Percentiles rank a stretch among this genome's conserved stretches.
Conservation (phyloP, 2,329 filamentous ascomycete species). For the Xylariomycetidae sp. region DNA sequence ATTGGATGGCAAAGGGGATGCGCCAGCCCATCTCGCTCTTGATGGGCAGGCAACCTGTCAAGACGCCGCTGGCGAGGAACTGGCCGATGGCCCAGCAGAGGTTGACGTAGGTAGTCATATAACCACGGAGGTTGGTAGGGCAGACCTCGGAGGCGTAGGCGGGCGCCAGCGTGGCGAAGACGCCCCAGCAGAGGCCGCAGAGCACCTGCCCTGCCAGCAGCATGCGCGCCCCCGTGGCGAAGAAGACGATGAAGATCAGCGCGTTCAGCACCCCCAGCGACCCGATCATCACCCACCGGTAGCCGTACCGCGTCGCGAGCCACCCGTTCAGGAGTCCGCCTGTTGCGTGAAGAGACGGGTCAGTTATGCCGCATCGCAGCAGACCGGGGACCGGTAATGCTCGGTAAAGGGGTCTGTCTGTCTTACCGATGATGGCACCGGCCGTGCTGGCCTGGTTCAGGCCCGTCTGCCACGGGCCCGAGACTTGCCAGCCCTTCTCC, state of each 20-base stretch:
- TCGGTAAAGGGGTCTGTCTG: too few relatives aligned
- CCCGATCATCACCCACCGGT: constrained; percentile 25
- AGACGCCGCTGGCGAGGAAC: constrained; percentile 33
- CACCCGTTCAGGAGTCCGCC: constrained; percentile 25
- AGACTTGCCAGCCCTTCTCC: constrained; percentile 19
- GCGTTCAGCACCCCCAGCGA: constrained; percentile 22
- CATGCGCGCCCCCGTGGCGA: constrained; percentile 16
- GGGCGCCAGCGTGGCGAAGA: constrained; percentile 26
- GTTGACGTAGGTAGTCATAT: constrained; percentile 39
- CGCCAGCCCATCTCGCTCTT: constrained; percentile 35
- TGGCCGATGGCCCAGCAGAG: constrained; percentile 41
- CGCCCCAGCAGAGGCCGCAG: constrained; percentile 26
- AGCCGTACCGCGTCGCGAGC: constrained; percentile 22
- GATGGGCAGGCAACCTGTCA: constrained; percentile 30
- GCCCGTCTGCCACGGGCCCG: constrained; percentile 24
- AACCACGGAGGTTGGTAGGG: constrained; percentile 27
- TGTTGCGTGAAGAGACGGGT: too few relatives aligned
- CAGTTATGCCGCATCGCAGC: too few relatives aligned
- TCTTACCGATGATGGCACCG: constrained; percentile 23
- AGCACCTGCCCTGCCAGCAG: constrained; percentile 24
- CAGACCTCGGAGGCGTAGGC: constrained; percentile 31
- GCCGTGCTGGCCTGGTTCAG: constrained; percentile 25
- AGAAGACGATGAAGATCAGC: constrained; percentile 25
- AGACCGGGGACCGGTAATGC: too few relatives aligned
- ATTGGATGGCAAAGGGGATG: constrained; percentile 38